Conservation (phyloP, 495 filamentous ascomycete species). For the Tuber borchii region DNA sequence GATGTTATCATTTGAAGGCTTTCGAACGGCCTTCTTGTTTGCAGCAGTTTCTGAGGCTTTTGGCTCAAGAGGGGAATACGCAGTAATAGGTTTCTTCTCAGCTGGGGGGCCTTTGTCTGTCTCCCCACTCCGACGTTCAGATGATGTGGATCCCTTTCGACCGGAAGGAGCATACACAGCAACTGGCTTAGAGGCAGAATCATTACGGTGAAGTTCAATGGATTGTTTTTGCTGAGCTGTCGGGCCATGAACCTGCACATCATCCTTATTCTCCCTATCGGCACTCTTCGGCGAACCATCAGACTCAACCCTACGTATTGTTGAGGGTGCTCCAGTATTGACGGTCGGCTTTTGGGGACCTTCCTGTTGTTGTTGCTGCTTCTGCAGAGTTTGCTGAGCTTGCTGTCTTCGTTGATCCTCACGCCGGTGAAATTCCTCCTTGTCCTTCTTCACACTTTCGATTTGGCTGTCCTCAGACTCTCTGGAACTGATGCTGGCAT, state of each 20-base stretch:
- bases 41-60: slow-evolving; percentile 49
- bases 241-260: slow-evolving; percentile 26
- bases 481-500: slow-evolving; percentile 49
- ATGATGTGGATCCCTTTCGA: slow-evolving; percentile 16
- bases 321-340: slow-evolving; percentile 18
- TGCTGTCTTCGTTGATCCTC: slow-evolving; percentile 30
- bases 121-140: slow-evolving; percentile 14
- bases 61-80: slow-evolving; percentile 46
- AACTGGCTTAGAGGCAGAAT: slow-evolving; percentile 17
- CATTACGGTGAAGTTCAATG: slow-evolving; percentile 12
- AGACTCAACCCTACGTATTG: slow-evolving; percentile 36
- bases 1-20: slow-evolving; percentile 31
- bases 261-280: slow-evolving; percentile 26
- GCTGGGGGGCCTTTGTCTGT: slow-evolving; percentile 15
- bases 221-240: slow-evolving; percentile 30
- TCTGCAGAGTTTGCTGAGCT: slow-evolving; percentile 23
- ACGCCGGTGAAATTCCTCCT: slow-evolving; percentile 25
- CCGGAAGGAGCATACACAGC: slow-evolving; percentile 32
- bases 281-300: slow-evolving; percentile 5
- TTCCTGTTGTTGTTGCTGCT: slow-evolving; percentile 16
- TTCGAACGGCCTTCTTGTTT: slow-evolving; percentile 45
- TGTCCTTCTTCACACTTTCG: slow-evolving; percentile 30
- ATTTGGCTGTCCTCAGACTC: slow-evolving; percentile 49
- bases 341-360: slow-evolving; percentile 25
- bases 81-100: slow-evolving; percentile 12